A percentile compares a stretch with the other conserved stretches of the same genome.
Conservation (phyloP, 352 stramenopile genomes). For the Phytopythium cucurbitacearum region DNA sequence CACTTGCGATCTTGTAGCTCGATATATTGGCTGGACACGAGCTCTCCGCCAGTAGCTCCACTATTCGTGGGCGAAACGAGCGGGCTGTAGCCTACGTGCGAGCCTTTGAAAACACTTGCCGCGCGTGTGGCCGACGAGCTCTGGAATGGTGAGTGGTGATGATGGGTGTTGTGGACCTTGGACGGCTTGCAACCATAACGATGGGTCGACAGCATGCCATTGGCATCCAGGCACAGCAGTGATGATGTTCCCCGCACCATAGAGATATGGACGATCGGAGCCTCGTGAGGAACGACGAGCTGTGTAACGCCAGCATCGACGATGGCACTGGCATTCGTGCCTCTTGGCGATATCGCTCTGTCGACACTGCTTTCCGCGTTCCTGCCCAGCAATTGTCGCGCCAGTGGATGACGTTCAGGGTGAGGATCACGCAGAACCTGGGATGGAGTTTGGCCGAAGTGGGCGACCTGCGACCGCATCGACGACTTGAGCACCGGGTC, state of each 20-base stretch:
- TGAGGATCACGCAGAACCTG: constrained; percentile 94
- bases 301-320: constrained; percentile 5
- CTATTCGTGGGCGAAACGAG: constrained; percentile 5
- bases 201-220: constrained; percentile 66
- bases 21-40: constrained; percentile 25
- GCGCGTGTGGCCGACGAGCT: constrained; percentile 32
- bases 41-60: constrained; percentile 9
- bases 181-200: constrained; percentile 49
- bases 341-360: no score
- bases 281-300: constrained; percentile 53
- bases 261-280: constrained; percentile 48
- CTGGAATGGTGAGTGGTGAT: constrained; percentile 1
- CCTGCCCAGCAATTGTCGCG: not conserved
- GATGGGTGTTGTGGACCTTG: constrained; percentile 38
- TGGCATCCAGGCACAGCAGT: constrained; percentile 68
- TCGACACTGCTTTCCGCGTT: no score
- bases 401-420: constrained; percentile 34
- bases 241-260: constrained; percentile 37
- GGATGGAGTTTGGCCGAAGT: constrained; percentile 97
- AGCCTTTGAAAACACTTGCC: constrained; percentile 34
- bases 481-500: constrained; percentile 92
- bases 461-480: constrained; percentile 95
- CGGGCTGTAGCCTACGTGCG: not conserved
- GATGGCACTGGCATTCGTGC: no score
- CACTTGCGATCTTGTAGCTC: constrained; percentile 69